Conservation (phyloP, 805 yeast genomes). For the Candida andamanensis region DNA sequence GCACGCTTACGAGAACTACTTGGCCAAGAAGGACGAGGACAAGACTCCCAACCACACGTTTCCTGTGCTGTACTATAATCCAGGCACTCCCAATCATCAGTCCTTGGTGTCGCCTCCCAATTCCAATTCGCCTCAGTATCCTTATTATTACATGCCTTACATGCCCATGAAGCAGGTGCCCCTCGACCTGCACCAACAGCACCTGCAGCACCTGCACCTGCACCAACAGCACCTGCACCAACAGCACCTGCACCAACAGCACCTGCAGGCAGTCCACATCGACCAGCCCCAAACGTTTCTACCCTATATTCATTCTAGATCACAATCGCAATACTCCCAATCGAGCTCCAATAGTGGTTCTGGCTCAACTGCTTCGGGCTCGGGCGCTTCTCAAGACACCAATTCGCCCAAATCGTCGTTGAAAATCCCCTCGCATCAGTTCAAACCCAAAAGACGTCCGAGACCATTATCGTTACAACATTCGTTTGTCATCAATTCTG, state of each 20-base stretch:
- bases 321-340: neutral
- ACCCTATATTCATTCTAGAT: neutral
- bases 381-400: no score
- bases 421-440: slow-evolving; percentile 14
- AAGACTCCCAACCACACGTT: slow-evolving; percentile 1
- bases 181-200: slow-evolving; percentile 2
- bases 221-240: slow-evolving; percentile 6
- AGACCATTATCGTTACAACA: slow-evolving; percentile 33
- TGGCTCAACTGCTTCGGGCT: no score
- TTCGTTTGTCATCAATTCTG: slow-evolving; percentile 20
- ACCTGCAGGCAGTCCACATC: neutral
- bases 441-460: slow-evolving; percentile 37
- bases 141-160: slow-evolving; percentile 7
- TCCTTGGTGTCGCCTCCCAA: slow-evolving; percentile 24
- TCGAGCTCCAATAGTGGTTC: neutral
- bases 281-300: neutral
- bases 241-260: slow-evolving; percentile 3
- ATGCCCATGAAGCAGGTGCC: neutral
- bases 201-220: slow-evolving; percentile 5
- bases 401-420: neutral
- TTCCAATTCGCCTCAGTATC: slow-evolving; percentile 18
- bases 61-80: slow-evolving; percentile 2
- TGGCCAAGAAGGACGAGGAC: slow-evolving; percentile 12
- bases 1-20: slow-evolving; percentile 37
- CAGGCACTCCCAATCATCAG: slow-evolving; percentile 7